phyloP scores from a whole-genome alignment of 768 basidiomycete species.

The Suillus plorans region DNA sequence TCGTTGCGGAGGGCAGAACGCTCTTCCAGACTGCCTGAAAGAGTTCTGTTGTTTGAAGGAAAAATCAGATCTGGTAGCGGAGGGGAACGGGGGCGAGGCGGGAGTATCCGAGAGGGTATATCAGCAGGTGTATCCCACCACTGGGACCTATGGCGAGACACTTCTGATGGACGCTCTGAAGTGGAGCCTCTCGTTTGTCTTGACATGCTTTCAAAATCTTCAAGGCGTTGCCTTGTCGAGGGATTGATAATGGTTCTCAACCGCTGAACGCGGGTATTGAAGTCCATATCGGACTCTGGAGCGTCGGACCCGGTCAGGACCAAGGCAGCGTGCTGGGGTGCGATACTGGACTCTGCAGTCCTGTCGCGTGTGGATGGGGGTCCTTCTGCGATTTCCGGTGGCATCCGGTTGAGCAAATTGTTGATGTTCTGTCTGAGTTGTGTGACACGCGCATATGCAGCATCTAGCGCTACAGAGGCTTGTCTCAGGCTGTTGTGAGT shows the following conservation, averaged over 20 bases:
- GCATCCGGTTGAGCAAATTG: constrained; percentile 39
- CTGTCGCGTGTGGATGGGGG: constrained; percentile 11
- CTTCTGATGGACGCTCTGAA: neutral
- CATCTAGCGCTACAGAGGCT: constrained; percentile 54
- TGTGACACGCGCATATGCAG: constrained; percentile 54
- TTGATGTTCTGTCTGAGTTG: constrained; percentile 53
- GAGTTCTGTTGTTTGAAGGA: constrained; percentile 12
- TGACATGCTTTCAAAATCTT: constrained; percentile 25
- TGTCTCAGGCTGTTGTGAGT: constrained; percentile 43
- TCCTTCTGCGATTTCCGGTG: constrained; percentile 29
- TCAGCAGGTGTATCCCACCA: constrained; percentile 17
- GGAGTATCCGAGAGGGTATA: constrained; percentile 3
- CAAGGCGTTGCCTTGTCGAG: constrained; percentile 32
- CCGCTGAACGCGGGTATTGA: constrained; percentile 28
- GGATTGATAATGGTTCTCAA: constrained; percentile 30
- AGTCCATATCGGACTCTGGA: constrained; percentile 20
- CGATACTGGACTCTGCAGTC: constrained; percentile 23
- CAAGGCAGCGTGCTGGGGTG: constrained; percentile 30
- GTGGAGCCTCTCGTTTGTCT: constrained; percentile 16
- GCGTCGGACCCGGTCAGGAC: constrained; percentile 26
- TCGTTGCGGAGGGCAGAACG: constrained; percentile 20
- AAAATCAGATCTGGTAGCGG: constrained; percentile 30
- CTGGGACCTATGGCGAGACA: constrained; percentile 2
- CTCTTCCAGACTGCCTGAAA: constrained; percentile 9
- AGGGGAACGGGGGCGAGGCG: constrained; percentile 26